Base-by-base conservation (phyloP, 2,329 filamentous ascomycete species). In the Venturia effusa region DNA sequence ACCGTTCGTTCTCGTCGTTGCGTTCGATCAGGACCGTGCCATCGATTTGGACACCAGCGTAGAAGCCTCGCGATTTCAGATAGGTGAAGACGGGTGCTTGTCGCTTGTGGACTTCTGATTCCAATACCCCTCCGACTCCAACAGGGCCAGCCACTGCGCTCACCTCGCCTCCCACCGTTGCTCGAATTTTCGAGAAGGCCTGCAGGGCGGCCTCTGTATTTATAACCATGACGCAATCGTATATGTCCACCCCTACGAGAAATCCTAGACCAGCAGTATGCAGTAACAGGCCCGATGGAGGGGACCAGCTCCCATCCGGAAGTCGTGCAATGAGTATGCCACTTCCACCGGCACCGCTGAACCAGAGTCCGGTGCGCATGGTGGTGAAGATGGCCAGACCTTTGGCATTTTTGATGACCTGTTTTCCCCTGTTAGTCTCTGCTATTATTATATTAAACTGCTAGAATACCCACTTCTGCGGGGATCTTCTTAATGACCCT, bases 311-410 rank as follows among this genome's bases (percentile, higher is more conserved):
- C 7, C 92, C 92, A 68, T 96, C 92, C 30, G 88, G 87, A 70
- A 90, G 89, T 68, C 90, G 85, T 22, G 88, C 92, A 65, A 97
- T 85, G 45, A 97, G 81, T 45, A 97, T 84, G 61, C 93, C 93
- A 64, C 90, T 93, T 45, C 93, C 93, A 34, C 92, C 92, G 19
- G 92, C 92, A 57, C 93, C 93, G 57, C 90, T 93, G 69, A 96
- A 82, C 89, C 92, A 96, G 39, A 97, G 79, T 15, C 93, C 93
- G 17, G 90, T 93, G 66, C 93, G 87, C 91, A 97, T 96, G 37
- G 91, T 96, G 0, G 92, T 96, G 78, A 97, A 97, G 68, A 97
- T 90, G 63, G 91, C 92, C 65, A 97, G 83, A 13, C 91, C 93
- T 68, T 93, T 91, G 34, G 92, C 92, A 76, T 94, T 90, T 71